phyloP scores from a whole-genome alignment of 2,329 filamentous ascomycete genomes.

The Tolypocladium guangdongense region DNA sequence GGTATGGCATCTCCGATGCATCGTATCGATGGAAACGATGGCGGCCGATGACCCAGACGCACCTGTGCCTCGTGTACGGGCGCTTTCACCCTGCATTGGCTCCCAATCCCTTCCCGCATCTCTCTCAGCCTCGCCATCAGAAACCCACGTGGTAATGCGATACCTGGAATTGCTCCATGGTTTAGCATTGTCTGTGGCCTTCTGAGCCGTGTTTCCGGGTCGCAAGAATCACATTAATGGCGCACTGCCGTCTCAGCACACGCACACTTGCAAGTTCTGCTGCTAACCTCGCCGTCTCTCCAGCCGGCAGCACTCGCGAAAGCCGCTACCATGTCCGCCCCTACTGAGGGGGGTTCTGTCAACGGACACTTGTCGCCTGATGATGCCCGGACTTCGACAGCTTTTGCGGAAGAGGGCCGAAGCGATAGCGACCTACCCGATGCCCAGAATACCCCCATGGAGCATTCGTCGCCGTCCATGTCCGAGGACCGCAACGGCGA shows the following conservation, averaged over 20 bases:
- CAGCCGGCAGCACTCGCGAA: conserved; percentile 46
- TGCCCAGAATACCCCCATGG: conserved; percentile 46
- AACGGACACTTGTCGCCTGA: conserved; percentile 56
- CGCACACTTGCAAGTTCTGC: conserved; percentile 4
- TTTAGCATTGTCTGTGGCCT: conserved; percentile 9
- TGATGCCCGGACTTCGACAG: conserved; percentile 29
- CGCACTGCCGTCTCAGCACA: conserved; percentile 10
- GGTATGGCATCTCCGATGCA: conserved; percentile 12
- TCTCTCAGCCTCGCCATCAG: conserved; percentile 38
- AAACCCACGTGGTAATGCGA: conserved; percentile 31
- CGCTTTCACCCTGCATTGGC: conserved; percentile 12
- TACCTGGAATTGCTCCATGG: conserved; percentile 25
- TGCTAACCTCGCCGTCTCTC: conserved; percentile 25
- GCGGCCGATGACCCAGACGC: conserved; percentile 21
- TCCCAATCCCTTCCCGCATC: conserved; percentile 33
- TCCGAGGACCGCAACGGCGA: conserved; percentile 30
- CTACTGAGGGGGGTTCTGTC: conserved; percentile 48
- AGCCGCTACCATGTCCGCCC: conserved; percentile 53
- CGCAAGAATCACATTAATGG: conserved; percentile 15
- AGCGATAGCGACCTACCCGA: conserved; percentile 69
- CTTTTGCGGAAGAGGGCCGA: conserved; percentile 22
- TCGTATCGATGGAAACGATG: conserved; percentile 24
- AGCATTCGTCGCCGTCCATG: conserved; percentile 30
- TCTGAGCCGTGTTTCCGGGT: conserved; percentile 12
- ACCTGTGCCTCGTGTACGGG: conserved; percentile 10